Evolutionary conservation across 257 asterid genomes (phyloP), one percentile per base, ranked within the genome.

Genomic region (Solanum piurae): DNA sequence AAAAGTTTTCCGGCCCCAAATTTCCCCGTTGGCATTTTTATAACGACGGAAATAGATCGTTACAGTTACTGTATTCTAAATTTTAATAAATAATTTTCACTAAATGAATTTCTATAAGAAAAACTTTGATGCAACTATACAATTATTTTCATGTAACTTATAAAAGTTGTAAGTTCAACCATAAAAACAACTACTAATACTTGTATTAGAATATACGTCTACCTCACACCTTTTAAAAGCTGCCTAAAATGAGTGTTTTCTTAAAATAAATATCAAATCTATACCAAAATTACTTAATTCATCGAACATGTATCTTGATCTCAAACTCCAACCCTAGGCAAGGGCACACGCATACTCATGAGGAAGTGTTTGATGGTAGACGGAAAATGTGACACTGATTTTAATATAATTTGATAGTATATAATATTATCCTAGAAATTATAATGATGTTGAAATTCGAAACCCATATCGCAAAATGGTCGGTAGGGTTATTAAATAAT

Each of bases 401-500:
- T 91, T 88, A 90, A 89, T 89, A 87, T 38, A 82, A 86, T 49
- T 84, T 82, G 79, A 79, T 87, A 80, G 23, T 44, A 79, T 79
- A 38, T n/a, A 44, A n/a, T 40, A n/a, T 36, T 44, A 79, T 82
- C 83, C 7, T n/a, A 12, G 34, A 40, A 38, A 76, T 1, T 74
- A 37, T 14, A 7, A 20, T 83, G 74, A 52, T 69, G 87, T 90
- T 89, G 91, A 89, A 89, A 88, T 90, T 90, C 86, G 87, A 77
- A 21, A 89, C 86, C 88, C 86, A 88, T 88, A 71, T 82, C 89
- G 77, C 68, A 29, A 89, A 25, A 29, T 49, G 89, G 93, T 91
- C 95, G 95, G 93, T 91, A 29, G 87, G 92, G 91, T 75, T 88
- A 86, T 76, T 91, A 75, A 85, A 84, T 37, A 88, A 89, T 71